Conservation (phyloP, 75 land plant species). For the Adiantum capillusveneris region DNA sequence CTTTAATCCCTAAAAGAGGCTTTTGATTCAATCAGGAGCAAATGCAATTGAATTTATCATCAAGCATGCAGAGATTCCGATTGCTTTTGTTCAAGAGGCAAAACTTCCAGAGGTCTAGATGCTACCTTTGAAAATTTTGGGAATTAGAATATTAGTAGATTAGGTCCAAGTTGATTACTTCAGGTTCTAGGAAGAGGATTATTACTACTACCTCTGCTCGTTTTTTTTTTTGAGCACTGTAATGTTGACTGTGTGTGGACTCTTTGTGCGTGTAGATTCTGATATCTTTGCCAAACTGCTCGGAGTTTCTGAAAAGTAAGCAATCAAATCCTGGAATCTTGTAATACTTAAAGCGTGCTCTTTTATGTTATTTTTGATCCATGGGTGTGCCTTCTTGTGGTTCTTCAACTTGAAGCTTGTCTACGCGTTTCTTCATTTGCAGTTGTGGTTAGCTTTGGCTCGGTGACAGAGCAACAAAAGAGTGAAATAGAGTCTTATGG, state of each 20-base stretch:
- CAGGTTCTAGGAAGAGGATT: too few relatives aligned
- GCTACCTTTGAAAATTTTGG: too few relatives aligned
- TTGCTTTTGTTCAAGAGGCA: slow-evolving; percentile 78
- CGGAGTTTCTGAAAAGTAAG: slow-evolving; percentile 52
- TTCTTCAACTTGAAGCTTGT: too few relatives aligned
- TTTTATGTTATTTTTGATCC: too few relatives aligned
- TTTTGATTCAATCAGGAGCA: slow-evolving; percentile 40
- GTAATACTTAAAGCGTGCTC: too few relatives aligned
- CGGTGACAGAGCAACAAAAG: slow-evolving; percentile 38
- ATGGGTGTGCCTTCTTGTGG: too few relatives aligned
- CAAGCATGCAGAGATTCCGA: slow-evolving; percentile 74
- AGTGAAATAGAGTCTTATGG: slow-evolving; percentile 26
- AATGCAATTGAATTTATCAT: slow-evolving; percentile 93
- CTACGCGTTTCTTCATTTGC: background rate
- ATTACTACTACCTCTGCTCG: too few relatives aligned
- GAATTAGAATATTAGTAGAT: too few relatives aligned
- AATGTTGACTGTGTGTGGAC: too few relatives aligned
- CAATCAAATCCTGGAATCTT: background rate
- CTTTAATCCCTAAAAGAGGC: background rate
- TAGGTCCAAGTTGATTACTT: too few relatives aligned
- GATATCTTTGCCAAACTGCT: slow-evolving; percentile 48
- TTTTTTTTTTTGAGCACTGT: too few relatives aligned
- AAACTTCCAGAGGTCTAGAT: slow-evolving; percentile 63
- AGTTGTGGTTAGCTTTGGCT: slow-evolving; percentile 54
- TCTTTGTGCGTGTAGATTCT: slow-evolving; percentile 54